Percentiles rank a stretch among this genome's conserved stretches.
phyloP scores from a whole-genome alignment of 805 yeast species.

The Maudiozyma barnettii region DNA sequence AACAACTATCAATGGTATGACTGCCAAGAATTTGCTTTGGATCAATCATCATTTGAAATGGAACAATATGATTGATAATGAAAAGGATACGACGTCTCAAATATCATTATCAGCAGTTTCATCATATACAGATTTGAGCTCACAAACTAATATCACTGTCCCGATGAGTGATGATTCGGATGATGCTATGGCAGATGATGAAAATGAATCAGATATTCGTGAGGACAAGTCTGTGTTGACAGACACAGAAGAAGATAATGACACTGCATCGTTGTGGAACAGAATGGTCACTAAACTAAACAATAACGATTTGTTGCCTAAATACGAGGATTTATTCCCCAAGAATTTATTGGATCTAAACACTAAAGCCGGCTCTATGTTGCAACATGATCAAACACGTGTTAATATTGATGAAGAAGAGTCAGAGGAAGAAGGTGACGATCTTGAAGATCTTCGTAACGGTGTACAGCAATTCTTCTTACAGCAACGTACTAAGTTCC shows the following conservation, averaged over 20 bases:
- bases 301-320: constrained; percentile 41
- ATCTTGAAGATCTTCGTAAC: constrained; percentile 15
- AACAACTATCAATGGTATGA: constrained; percentile 43
- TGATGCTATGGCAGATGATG: constrained; percentile 1
- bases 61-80: constrained; percentile 14
- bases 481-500: constrained; percentile 34
- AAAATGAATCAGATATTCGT: not conserved
- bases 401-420: not conserved
- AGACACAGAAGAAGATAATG: not conserved
- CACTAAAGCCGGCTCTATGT: not conserved
- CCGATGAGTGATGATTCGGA: not conserved
- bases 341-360: constrained; percentile 2
- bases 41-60: constrained; percentile 28
- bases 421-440: constrained; percentile 11
- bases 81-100: constrained; percentile 9
- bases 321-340: constrained; percentile 65
- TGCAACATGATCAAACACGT: not conserved
- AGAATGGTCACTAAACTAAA: constrained; percentile 26
- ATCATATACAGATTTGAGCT: not conserved
- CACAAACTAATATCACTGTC: not conserved
- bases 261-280: constrained; percentile 23
- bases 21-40: constrained; percentile 26
- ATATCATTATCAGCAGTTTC: not conserved
- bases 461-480: constrained; percentile 31
- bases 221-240: not conserved